Evolutionary conservation across 2,329 filamentous ascomycete species (phyloP).

Genomic region (Beauveria bassiana): DNA sequence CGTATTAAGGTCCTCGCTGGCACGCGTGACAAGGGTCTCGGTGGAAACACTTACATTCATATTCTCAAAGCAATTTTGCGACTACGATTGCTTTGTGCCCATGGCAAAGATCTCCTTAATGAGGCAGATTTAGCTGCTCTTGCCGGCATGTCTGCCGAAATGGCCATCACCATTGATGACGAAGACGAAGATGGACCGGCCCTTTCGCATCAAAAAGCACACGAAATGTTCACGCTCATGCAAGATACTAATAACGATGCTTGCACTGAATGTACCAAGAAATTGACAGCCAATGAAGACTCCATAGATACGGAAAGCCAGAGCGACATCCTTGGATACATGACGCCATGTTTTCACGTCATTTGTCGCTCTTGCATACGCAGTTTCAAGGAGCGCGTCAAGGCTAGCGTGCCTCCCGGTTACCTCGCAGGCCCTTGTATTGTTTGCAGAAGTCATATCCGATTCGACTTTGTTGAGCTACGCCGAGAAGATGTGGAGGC

Average conservation of each 20-base stretch:
- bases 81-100: slow-evolving; percentile 82
- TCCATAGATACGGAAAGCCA: slow-evolving; percentile 48
- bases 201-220: slow-evolving; percentile 64
- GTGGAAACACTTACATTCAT: slow-evolving; percentile 85
- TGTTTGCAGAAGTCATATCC: slow-evolving; percentile 58
- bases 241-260: slow-evolving; percentile 69
- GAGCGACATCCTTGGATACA: slow-evolving; percentile 62
- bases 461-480: slow-evolving; percentile 60
- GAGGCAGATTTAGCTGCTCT: slow-evolving; percentile 74
- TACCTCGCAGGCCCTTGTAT: slow-evolving; percentile 51
- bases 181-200: slow-evolving; percentile 56
- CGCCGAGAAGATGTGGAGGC: slow-evolving; percentile 51
- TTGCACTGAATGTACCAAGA: slow-evolving; percentile 63
- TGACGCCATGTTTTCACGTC: slow-evolving; percentile 83
- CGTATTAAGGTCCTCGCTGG: slow-evolving; percentile 69
- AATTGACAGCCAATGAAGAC: slow-evolving; percentile 50
- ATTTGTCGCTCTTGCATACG: slow-evolving; percentile 69
- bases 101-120: slow-evolving; percentile 84
- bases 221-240: slow-evolving; percentile 79
- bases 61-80: slow-evolving; percentile 88
- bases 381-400: slow-evolving; percentile 47
- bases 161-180: slow-evolving; percentile 83
- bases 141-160: slow-evolving; percentile 73
- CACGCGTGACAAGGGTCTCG: slow-evolving; percentile 51
- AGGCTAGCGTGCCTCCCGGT: slow-evolving; percentile 27